phyloP scores from a whole-genome alignment of 495 filamentous ascomycete species.

The Trichoderma reesei region DNA sequence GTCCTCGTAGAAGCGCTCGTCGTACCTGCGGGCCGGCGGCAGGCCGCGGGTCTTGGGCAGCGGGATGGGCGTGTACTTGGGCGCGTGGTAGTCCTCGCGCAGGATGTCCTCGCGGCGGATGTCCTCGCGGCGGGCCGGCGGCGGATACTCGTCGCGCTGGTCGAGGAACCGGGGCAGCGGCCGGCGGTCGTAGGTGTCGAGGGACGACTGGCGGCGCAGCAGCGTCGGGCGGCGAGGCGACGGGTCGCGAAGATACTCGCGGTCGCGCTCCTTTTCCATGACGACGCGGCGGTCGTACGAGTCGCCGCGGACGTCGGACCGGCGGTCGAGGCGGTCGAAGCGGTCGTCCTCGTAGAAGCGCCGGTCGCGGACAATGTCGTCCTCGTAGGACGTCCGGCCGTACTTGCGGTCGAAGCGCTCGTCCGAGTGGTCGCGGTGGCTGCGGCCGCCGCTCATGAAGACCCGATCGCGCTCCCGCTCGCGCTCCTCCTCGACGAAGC shows the following conservation, averaged over 20 bases:
- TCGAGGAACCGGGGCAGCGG: slow-evolving; percentile 32
- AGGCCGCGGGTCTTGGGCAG: slow-evolving; percentile 38
- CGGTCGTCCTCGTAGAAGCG: slow-evolving; percentile 31
- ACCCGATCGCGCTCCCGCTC: slow-evolving; percentile 23
- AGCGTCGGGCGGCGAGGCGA: slow-evolving; percentile 24
- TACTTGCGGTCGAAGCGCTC: slow-evolving; percentile 23
- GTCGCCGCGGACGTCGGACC: slow-evolving; percentile 18
- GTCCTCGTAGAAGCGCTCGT: slow-evolving; percentile 42
- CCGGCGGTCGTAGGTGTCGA: slow-evolving; percentile 42
- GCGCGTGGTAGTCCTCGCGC: slow-evolving; percentile 34
- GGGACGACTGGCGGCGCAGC: slow-evolving; percentile 34
- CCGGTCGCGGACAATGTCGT: slow-evolving; percentile 27
- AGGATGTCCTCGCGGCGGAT: slow-evolving; percentile 7
- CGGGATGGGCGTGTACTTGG: slow-evolving; percentile 33
- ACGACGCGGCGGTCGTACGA: slow-evolving; percentile 25
- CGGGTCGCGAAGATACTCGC: slow-evolving; percentile 17
- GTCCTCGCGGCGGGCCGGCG: slow-evolving; percentile 23
- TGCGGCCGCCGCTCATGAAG: slow-evolving; percentile 16
- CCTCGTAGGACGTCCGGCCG: slow-evolving; percentile 25
- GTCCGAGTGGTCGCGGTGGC: slow-evolving; percentile 23
- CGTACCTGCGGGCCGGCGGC: slow-evolving; percentile 41
- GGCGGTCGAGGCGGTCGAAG: slow-evolving; percentile 16
- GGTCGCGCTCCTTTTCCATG: slow-evolving; percentile 25
- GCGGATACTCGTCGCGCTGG: slow-evolving; percentile 39
- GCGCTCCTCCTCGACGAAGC: slow-evolving; percentile 2